Evolutionary conservation across 2,329 filamentous ascomycete genomes (phyloP).

Genomic region (Ophioceras dolichostomum): DNA sequence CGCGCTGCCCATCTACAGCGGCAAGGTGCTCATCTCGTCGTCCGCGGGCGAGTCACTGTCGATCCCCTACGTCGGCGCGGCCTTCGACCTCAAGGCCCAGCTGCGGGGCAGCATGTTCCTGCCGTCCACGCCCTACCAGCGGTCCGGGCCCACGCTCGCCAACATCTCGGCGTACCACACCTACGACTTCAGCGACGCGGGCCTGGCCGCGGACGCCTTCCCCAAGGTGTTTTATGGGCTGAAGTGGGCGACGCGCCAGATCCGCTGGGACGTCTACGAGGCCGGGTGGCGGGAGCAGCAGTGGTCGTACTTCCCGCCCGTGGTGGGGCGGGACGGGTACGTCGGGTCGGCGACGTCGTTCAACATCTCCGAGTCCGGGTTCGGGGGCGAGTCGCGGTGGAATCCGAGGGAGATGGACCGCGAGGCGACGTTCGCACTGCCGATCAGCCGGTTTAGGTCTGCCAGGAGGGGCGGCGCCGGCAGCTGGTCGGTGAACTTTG

Average conservation of each 20-base stretch:
- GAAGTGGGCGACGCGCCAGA: slow-evolving; percentile 13
- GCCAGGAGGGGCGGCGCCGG: slow-evolving; percentile 6
- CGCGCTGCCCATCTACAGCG: slow-evolving; percentile 19
- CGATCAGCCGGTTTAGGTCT: slow-evolving; percentile 9
- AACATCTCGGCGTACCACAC: slow-evolving; percentile 1
- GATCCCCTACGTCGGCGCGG: slow-evolving; percentile 15
- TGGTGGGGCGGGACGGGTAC: slow-evolving; percentile 11
- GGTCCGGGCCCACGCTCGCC: not conserved
- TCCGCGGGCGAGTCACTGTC: slow-evolving; percentile 18
- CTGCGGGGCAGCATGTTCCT: not conserved
- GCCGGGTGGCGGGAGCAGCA: slow-evolving; percentile 9
- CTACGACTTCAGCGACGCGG: slow-evolving; percentile 12
- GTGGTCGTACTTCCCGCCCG: slow-evolving; percentile 14
- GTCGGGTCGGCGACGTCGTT: slow-evolving; percentile 11
- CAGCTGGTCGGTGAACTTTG: no score
- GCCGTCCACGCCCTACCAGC: slow-evolving; percentile 3
- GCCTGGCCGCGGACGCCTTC: slow-evolving; percentile 13
- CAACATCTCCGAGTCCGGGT: not conserved
- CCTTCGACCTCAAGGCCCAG: slow-evolving; percentile 3
- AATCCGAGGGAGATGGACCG: slow-evolving; percentile 2
- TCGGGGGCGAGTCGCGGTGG: not conserved
- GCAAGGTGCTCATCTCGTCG: slow-evolving; percentile 18
- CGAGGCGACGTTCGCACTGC: slow-evolving; percentile 5
- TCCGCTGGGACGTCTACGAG: slow-evolving; percentile 16
- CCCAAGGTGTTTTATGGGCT: slow-evolving; percentile 13